phyloP scores from a whole-genome alignment of 2,329 filamentous ascomycete species.

The Pseudomassariella vexata region DNA sequence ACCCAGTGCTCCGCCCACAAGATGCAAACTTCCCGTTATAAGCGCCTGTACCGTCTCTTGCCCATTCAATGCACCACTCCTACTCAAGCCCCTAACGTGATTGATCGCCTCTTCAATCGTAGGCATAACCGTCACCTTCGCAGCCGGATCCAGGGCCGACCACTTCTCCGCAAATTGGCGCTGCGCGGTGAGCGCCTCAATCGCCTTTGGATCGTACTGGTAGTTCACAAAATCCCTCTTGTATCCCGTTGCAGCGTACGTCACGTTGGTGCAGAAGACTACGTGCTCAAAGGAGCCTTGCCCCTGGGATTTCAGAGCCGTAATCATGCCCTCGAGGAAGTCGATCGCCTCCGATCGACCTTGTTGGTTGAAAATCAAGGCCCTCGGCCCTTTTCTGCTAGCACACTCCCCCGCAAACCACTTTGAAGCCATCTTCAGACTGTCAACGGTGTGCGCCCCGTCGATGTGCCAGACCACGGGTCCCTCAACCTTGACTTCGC shows the following conservation, averaged over 20 bases:
- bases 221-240: conserved; percentile 54
- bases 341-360: conserved; percentile 26
- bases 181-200: conserved; percentile 47
- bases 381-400: conserved; percentile 28
- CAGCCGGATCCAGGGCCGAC: conserved; percentile 38
- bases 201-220: conserved; percentile 44
- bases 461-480: conserved; percentile 79
- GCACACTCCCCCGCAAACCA: conserved; percentile 64
- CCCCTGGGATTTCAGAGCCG: conserved; percentile 24
- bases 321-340: conserved; percentile 44
- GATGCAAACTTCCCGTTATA: conserved; percentile 58
- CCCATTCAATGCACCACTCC: conserved; percentile 14
- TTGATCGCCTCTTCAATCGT: conserved; percentile 52
- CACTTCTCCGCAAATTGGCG: conserved; percentile 47
- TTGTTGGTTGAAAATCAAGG: conserved; percentile 61
- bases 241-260: conserved; percentile 43
- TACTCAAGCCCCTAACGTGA: conserved; percentile 32
- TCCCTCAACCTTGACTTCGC: conserved; percentile 53
- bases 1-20: conserved; percentile 50
- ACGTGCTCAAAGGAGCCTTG: conserved; percentile 59
- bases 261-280: conserved; percentile 77
- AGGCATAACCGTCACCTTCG: conserved; percentile 39
- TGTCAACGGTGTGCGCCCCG: conserved; percentile 88
- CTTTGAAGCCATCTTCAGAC: conserved; percentile 70
- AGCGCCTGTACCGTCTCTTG: conserved; percentile 38